Evolutionary conservation across 345 rosid genomes (phyloP).

Genomic region (Noccaea bulbosa): DNA sequence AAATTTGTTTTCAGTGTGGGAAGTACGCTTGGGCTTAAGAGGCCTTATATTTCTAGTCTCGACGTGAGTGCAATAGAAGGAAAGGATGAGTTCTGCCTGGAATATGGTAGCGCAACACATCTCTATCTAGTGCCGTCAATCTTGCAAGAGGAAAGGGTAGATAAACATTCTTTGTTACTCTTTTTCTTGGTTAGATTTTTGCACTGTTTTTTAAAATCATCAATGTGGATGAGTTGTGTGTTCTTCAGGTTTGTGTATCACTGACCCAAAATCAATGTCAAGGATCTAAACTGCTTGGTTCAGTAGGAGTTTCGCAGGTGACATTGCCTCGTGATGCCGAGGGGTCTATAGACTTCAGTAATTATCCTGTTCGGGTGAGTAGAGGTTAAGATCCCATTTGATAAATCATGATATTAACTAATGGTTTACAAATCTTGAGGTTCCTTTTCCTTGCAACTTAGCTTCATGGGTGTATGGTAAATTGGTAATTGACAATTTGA

Average conservation of each 20-base stretch:
- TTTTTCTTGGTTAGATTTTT: not conserved
- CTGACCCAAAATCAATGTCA: slow-evolving; percentile 65
- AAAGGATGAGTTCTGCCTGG: slow-evolving; percentile 69
- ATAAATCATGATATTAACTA: slow-evolving; percentile 14
- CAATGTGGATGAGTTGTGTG: slow-evolving; percentile 36
- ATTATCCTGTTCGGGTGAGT: slow-evolving; percentile 88
- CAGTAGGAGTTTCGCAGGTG: slow-evolving; percentile 78
- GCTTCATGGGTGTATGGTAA: slow-evolving; percentile 17
- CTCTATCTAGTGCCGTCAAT: slow-evolving; percentile 76
- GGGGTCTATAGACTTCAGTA: slow-evolving; percentile 81
- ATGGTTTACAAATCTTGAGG: slow-evolving; percentile 20
- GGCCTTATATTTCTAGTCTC: slow-evolving; percentile 74
- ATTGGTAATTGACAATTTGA: too few relatives aligned
- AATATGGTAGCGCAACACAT: slow-evolving; percentile 95
- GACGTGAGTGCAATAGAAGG: slow-evolving; percentile 60
- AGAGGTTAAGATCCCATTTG: slow-evolving; percentile 21
- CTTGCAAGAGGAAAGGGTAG: slow-evolving; percentile 81
- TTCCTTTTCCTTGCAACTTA: not conserved
- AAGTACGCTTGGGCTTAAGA: slow-evolving; percentile 86
- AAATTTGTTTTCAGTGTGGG: slow-evolving; percentile 63
- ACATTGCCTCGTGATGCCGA: slow-evolving; percentile 80
- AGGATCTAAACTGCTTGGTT: slow-evolving; percentile 64
- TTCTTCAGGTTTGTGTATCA: slow-evolving; percentile 67
- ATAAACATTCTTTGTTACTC: slow-evolving; percentile 21
- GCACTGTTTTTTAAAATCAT: slow-evolving; percentile 28